Base-by-base conservation (phyloP, 805 yeast genomes). In the Spathaspora hagerdaliae region DNA sequence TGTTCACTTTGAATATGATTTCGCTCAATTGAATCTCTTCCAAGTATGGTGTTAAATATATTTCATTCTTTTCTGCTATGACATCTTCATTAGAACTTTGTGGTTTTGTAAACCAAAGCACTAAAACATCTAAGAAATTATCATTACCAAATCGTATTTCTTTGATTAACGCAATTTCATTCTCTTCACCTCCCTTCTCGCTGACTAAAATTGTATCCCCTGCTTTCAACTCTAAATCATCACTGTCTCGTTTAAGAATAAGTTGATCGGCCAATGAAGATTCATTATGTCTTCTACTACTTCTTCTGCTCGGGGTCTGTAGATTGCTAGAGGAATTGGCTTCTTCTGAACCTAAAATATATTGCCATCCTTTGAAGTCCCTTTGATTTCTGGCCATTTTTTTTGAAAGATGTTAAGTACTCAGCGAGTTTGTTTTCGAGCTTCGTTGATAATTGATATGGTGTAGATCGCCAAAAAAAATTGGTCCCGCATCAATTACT, bases 171-270 rank as follows among this genome's bases (percentile, higher is more conserved):
- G 73, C 82, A 2, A 79, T 64, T 38, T 67, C 73, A 1, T 57
- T 50, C 14, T 32, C 36, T 1, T 58, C 63, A 0, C 49, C 56
- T 4, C 63, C 63, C 44, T 66, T 67, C 31, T 58, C 55, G 31
- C 61, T 62, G 36, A 77, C 64, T 7, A 80, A 57, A 0, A 83
- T 55, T 34, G 77, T 64, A 49, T 79, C 83, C 3, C 90, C 90
- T 8, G 69, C 68, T 26, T 67, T 66, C 15, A 84, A 52, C 39
- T 68, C 74, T 33, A 80, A 49, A 2, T 71, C 77, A 58, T 81
- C 87, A 0, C 51, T 55, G 8, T 61, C 69, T 47, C 83, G 63
- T 44, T 60, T 64, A 24, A 81, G 53, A 5, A 59, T 46, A 10
- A 71, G 56, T 10, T 38, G 14, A 6, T 36, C 15, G 5, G 29